These are phyloP conservation scores for Scytalidium sp. DNA, from an alignment of 2,329 filamentous ascomycete species.

Conservation along the genomic window DNA sequence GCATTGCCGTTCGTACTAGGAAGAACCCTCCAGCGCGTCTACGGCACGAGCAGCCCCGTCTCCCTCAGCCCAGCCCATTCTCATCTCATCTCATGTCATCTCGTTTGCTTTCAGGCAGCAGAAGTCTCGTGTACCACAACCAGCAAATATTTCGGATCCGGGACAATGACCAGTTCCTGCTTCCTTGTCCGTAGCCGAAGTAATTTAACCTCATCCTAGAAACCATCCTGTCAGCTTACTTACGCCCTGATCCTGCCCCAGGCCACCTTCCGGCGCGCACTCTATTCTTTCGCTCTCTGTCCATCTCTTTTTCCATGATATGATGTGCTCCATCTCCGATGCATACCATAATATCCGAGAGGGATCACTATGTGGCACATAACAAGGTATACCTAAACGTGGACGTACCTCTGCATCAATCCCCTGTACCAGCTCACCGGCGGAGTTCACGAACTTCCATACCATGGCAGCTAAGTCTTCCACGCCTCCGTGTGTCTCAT, in stretches of 20 bases:
- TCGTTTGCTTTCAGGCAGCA: slow-evolving; percentile 44
- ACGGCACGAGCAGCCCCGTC: too few relatives aligned
- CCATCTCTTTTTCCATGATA: too few relatives aligned
- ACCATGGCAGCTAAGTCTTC: slow-evolving; percentile 75
- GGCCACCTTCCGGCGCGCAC: too few relatives aligned
- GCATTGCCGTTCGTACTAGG: neutral
- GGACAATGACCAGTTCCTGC: slow-evolving; percentile 80
- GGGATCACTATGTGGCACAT: too few relatives aligned
- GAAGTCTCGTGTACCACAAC: slow-evolving; percentile 82
- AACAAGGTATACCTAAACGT: neutral
- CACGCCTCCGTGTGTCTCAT: slow-evolving; percentile 30
- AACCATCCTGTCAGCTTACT: slow-evolving; percentile 8
- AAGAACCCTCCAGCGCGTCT: too few relatives aligned
- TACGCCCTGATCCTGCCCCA: too few relatives aligned
- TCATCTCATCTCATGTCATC: neutral
- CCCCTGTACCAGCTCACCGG: slow-evolving; percentile 67
- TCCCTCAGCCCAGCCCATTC: neutral
- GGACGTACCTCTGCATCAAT: slow-evolving; percentile 64
- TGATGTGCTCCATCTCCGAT: too few relatives aligned
- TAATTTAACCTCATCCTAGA: slow-evolving; percentile 71
- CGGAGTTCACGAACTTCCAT: slow-evolving; percentile 70
- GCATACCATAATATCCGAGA: too few relatives aligned
- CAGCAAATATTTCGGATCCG: slow-evolving; percentile 74
- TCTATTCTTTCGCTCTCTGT: too few relatives aligned
- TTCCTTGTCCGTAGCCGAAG: slow-evolving; percentile 78